phyloP scores from a whole-genome alignment of 2,329 filamentous ascomycete genomes.

The Pseudogymnoascus sp. region DNA sequence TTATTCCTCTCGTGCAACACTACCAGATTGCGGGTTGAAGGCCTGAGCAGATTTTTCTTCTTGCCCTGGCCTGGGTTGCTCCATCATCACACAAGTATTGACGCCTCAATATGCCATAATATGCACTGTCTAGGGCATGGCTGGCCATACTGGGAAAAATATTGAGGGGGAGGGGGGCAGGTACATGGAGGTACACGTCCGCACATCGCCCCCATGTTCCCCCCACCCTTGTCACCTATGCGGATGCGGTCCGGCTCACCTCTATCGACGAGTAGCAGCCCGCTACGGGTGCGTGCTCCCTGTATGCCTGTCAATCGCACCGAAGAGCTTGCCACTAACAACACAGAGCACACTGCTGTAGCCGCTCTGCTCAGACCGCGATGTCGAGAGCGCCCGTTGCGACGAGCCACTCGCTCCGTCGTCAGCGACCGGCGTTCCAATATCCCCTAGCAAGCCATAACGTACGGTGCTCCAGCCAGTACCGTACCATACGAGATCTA shows the following conservation, averaged over 20 bases:
- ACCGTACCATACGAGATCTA: constrained; percentile 6
- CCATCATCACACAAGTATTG: constrained; percentile 2
- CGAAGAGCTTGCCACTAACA: constrained; percentile 32
- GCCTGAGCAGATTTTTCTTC: neutral
- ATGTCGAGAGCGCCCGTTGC: constrained; percentile 23
- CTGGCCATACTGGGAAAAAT: neutral
- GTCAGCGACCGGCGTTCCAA: constrained; percentile 23
- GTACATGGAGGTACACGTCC: neutral
- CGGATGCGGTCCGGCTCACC: constrained; percentile 8
- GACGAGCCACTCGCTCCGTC: constrained; percentile 30
- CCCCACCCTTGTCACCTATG: neutral
- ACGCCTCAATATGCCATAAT: constrained; percentile 1
- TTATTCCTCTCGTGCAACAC: neutral
- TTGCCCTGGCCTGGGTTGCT: neutral
- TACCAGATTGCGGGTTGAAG: neutral
- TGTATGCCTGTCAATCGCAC: constrained; percentile 1
- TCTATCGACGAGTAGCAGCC: constrained; percentile 6
- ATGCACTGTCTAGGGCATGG: neutral
- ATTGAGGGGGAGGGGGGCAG: neutral
- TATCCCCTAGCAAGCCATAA: constrained; percentile 13
- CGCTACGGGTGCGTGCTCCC: neutral
- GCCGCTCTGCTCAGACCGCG: constrained; percentile 33
- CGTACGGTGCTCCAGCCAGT: neutral
- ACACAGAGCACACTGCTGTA: constrained; percentile 34
- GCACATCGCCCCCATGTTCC: neutral